These are phyloP conservation scores for Penicillium egyptiacum DNA, from an alignment of 495 filamentous ascomycete species.

Conservation along the genomic window DNA sequence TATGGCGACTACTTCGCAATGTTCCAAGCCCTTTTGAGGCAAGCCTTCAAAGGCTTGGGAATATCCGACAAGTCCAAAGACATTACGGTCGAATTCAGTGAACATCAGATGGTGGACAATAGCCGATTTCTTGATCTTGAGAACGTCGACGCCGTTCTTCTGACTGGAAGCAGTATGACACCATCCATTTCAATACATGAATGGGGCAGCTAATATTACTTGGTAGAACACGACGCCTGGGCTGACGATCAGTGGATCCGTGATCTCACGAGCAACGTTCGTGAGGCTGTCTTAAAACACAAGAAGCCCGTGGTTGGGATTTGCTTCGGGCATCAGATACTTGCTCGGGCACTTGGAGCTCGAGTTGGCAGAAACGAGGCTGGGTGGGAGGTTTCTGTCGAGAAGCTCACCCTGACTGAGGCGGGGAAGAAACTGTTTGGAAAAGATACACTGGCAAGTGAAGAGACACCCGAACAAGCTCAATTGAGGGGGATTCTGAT, in stretches of 20 bases:
- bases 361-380: slow-evolving; percentile 58
- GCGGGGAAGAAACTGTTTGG: slow-evolving; percentile 69
- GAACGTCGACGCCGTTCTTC: slow-evolving; percentile 69
- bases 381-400: slow-evolving; percentile 80
- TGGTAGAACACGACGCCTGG: slow-evolving; percentile 54
- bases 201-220: neutral
- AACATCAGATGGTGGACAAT: slow-evolving; percentile 62
- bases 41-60: slow-evolving; percentile 42
- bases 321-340: slow-evolving; percentile 92
- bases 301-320: slow-evolving; percentile 70
- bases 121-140: slow-evolving; percentile 61
- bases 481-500: neutral
- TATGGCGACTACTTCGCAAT: slow-evolving; percentile 71
- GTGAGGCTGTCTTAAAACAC: slow-evolving; percentile 49
- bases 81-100: slow-evolving; percentile 53
- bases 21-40: slow-evolving; percentile 62
- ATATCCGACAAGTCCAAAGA: slow-evolving; percentile 3
- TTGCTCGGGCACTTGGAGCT: slow-evolving; percentile 71
- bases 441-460: slow-evolving; percentile 60
- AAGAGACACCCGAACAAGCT: neutral
- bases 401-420: slow-evolving; percentile 60
- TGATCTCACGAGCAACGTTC: slow-evolving; percentile 63
- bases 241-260: slow-evolving; percentile 71
- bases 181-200: neutral
- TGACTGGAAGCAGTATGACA: slow-evolving; percentile 65